These are phyloP conservation scores for Starmerella vaccinii DNA, from an alignment of 805 yeast genomes.

Conservation along the genomic window DNA sequence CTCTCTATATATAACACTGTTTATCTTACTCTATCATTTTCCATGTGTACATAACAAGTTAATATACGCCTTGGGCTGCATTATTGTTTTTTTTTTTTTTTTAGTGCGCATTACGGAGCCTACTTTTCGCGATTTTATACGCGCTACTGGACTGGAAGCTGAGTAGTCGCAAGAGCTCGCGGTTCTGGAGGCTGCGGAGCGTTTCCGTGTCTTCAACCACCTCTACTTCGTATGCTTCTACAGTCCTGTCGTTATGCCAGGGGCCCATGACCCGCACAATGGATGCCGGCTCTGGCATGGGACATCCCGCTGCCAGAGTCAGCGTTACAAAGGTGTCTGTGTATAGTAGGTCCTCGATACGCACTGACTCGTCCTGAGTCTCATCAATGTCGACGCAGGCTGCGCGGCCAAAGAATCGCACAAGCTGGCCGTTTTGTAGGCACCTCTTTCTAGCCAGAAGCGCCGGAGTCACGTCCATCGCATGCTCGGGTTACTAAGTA, in stretches of 20 bases:
- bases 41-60: too few species aligned
- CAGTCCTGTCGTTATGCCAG: neutral
- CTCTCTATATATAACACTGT: too few species aligned
- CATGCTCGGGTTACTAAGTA: neutral
- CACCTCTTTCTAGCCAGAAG: neutral
- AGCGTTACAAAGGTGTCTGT: neutral
- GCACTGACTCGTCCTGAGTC: neutral
- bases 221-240: neutral
- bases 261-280: neutral
- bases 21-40: too few species aligned
- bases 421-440: neutral
- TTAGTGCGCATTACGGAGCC: neutral
- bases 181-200: neutral
- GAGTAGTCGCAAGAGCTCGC: neutral
- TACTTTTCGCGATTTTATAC: neutral
- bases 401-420: neutral
- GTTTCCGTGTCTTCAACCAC: neutral
- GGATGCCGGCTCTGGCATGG: neutral
- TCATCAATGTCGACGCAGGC: neutral
- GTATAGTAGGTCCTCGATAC: neutral
- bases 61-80: too few species aligned
- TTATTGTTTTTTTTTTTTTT: too few species aligned
- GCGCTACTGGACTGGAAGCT: neutral
- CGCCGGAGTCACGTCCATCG: constrained; percentile 6
- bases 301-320: neutral